Evolutionary conservation across 768 basidiomycete species (phyloP).

Genomic region (Gloeophyllum trabeum): DNA sequence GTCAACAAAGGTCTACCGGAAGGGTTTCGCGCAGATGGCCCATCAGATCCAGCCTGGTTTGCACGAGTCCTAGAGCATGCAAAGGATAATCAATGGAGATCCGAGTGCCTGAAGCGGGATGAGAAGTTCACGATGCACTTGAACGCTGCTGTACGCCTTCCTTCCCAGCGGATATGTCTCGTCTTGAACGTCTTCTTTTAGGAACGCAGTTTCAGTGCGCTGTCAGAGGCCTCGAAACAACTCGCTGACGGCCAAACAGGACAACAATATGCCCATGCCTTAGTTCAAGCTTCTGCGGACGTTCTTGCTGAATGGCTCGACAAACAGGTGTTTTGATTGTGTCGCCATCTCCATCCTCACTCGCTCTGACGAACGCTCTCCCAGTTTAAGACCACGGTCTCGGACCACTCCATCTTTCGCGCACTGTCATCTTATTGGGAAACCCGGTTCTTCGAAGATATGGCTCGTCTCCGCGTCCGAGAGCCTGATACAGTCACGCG

Average conservation of each 20-base stretch:
- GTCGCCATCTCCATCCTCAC: background rate
- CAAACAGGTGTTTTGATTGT: constrained; percentile 53
- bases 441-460: constrained; percentile 80
- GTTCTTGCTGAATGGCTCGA: constrained; percentile 67
- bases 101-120: constrained; percentile 61
- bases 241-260: constrained; percentile 30
- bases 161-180: too few relatives aligned
- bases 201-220: background rate
- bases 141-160: constrained; percentile 53
- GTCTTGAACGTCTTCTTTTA: background rate
- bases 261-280: constrained; percentile 32
- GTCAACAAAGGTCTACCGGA: constrained; percentile 54
- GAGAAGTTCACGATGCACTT: constrained; percentile 93
- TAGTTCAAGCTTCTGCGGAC: constrained; percentile 71
- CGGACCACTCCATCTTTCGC: constrained; percentile 79
- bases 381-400: constrained; percentile 70
- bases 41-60: constrained; percentile 43
- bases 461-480: constrained; percentile 78
- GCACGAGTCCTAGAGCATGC: constrained; percentile 32
- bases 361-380: constrained; percentile 5
- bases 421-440: constrained; percentile 85
- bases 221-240: too few relatives aligned
- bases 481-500: constrained; percentile 87
- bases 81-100: constrained; percentile 51
- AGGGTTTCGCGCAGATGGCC: constrained; percentile 34